These are phyloP conservation scores for Diaporthe caulivora DNA, from an alignment of 2,329 filamentous ascomycete species.

Conservation along the genomic window DNA sequence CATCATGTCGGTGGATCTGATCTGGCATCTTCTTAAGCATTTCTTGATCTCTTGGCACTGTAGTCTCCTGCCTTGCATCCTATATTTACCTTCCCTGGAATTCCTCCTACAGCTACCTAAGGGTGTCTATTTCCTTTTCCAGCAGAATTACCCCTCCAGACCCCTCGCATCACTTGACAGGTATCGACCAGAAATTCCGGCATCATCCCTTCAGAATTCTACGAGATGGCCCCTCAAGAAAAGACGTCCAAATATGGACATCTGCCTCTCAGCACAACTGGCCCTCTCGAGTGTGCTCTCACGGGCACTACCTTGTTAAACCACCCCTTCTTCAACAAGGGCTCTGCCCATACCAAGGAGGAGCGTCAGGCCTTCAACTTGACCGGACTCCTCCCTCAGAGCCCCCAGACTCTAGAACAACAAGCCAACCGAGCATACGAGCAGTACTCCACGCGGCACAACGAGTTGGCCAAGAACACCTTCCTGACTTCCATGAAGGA, in stretches of 20 bases:
- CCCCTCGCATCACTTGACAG: background rate
- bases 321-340: conserved; percentile 83
- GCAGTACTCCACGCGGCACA: conserved; percentile 75
- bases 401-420: conserved; percentile 80
- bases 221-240: conserved; percentile 18
- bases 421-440: conserved; percentile 83
- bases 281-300: conserved; percentile 63
- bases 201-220: background rate
- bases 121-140: background rate
- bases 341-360: conserved; percentile 78
- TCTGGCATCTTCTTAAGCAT: background rate
- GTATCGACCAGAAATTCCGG: background rate
- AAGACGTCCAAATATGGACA: conserved; percentile 55
- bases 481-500: conserved; percentile 88
- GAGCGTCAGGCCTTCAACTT: conserved; percentile 80
- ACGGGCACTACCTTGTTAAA: conserved; percentile 69
- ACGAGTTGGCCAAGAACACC: conserved; percentile 85
- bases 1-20: background rate
- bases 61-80: background rate
- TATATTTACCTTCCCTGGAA: background rate
- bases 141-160: background rate
- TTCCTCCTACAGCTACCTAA: background rate
- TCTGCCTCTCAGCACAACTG: conserved; percentile 61
- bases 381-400: conserved; percentile 77
- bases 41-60: conserved; percentile 15